Evolutionary conservation across 2,329 filamentous ascomycete genomes (phyloP), one percentile per base, ranked within the genome.

Genomic region (Stachybotrys echinatus): DNA sequence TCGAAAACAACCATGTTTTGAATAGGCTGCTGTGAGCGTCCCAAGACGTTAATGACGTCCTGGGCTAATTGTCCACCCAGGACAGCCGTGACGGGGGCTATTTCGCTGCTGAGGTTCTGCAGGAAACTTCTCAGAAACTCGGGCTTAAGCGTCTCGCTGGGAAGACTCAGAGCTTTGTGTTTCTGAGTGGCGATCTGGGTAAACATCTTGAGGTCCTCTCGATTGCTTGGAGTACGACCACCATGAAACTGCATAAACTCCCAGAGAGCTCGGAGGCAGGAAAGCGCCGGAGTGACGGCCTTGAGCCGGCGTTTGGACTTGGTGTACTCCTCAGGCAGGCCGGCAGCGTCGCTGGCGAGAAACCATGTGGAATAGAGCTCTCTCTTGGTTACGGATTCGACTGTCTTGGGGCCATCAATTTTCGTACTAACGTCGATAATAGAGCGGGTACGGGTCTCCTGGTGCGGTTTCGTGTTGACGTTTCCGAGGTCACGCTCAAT

Each of bases 1-100:
- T 97, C 91, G 61, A 97, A 96, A 19, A 97, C 75, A 46, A 96
- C 80, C 65, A 96, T 83, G 67, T 99, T 99, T 72, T 99, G 94
- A 40, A 99, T 87, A 1, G 94, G 94, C 68, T 96, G 94, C 71
- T 97, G 91, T 39, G 88, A 84, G 65, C 88, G 84, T 45, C 92
- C 90, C 6, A 97, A 80, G 27, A 96, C 92, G 61, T 97, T 97
- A 71, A 99, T 97, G 47, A 96, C 91, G 65, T 99, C 94, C 70
- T 99, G 94, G 1, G 92, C 90, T 17, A 99, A 78, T 66, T 92
- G 84, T 10, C 92, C 94, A 45, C 94, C 94, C 12, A 99, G 75
- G 51, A 96, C 89, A 2, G 94, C 92, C 0, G 89, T 86, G 8
- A 95, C 89, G 7, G 94, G 91, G 12, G 88, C 85, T 38, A 97